Percentiles rank a stretch among this genome's conserved stretches.
These are phyloP conservation scores for Climacium dendroides DNA, from an alignment of 225 moss, liverwort and hornwort genomes.

Conservation along the genomic window DNA sequence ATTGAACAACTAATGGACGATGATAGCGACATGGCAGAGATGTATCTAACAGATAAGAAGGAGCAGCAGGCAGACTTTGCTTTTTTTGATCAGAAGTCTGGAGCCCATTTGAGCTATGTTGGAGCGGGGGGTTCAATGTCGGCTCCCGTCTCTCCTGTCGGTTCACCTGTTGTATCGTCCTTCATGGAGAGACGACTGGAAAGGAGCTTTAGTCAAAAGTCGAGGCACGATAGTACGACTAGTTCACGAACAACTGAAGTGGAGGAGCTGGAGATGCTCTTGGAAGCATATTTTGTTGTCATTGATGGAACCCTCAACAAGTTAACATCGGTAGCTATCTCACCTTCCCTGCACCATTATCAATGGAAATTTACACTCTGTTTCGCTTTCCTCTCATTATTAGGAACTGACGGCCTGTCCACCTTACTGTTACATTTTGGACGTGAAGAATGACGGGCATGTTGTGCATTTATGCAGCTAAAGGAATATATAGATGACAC, in stretches of 20 bases:
- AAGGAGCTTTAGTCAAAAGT: constrained; percentile 55
- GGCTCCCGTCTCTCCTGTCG: constrained; percentile 82
- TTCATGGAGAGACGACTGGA: constrained; percentile 47
- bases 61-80: constrained; percentile 30
- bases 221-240: constrained; percentile 40
- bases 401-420: background rate
- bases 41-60: constrained; percentile 87
- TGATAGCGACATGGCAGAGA: constrained; percentile 97
- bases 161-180: constrained; percentile 45
- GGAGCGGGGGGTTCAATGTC: constrained; percentile 64
- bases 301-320: constrained; percentile 98
- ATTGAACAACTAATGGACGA: constrained; percentile 99
- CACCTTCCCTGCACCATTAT: background rate
- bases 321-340: constrained; percentile 49
- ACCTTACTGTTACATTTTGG: background rate
- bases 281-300: constrained; percentile 96
- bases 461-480: constrained; percentile 38
- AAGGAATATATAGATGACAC: constrained; percentile 98
- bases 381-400: background rate
- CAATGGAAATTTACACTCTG: background rate
- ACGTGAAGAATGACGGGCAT: background rate
- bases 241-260: constrained; percentile 70
- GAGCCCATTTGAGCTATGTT: constrained; percentile 25
- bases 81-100: constrained; percentile 32
- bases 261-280: constrained; percentile 94